Conservation (phyloP, 306 rosid species). For the Sicyos edulis region DNA sequence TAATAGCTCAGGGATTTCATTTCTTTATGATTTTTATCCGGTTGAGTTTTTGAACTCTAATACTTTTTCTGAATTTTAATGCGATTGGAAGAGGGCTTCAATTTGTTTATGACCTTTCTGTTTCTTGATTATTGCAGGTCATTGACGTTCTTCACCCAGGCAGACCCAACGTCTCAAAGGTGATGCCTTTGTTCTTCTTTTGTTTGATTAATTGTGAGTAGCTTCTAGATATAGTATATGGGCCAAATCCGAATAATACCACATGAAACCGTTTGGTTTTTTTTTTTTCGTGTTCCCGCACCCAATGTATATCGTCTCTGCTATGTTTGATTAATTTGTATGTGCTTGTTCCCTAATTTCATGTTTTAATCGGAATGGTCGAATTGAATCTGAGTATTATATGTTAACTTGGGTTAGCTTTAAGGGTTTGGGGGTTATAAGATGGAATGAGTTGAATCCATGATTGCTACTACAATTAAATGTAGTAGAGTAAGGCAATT, state of each 20-base stretch:
- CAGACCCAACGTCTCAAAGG: constrained; percentile 88
- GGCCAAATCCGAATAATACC: not conserved
- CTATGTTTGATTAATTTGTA: not conserved
- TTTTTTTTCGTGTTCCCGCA: not conserved
- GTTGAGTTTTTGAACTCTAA: not conserved
- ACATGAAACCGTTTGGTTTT: not conserved
- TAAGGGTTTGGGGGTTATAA: too few relatives aligned
- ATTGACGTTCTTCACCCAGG: constrained; percentile 93
- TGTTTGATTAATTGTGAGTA: not conserved
- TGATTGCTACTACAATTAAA: too few relatives aligned
- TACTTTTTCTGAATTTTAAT: not conserved
- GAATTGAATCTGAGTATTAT: too few relatives aligned
- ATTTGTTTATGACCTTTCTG: not conserved
- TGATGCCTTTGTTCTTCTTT: constrained; percentile 1
- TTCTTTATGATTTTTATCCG: not conserved
- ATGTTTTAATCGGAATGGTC: not conserved
- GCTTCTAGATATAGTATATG: not conserved
- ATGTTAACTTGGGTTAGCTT: too few relatives aligned
- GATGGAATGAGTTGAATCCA: too few relatives aligned
- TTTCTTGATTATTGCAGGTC: constrained; percentile 32
- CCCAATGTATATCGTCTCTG: not conserved
- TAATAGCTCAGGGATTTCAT: not conserved
- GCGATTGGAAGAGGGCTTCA: not conserved
- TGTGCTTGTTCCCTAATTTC: not conserved
- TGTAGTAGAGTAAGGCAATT: too few relatives aligned